These are phyloP conservation scores for Talaromyces wortmannii DNA, from an alignment of 495 filamentous ascomycete species.

Conservation along the genomic window DNA sequence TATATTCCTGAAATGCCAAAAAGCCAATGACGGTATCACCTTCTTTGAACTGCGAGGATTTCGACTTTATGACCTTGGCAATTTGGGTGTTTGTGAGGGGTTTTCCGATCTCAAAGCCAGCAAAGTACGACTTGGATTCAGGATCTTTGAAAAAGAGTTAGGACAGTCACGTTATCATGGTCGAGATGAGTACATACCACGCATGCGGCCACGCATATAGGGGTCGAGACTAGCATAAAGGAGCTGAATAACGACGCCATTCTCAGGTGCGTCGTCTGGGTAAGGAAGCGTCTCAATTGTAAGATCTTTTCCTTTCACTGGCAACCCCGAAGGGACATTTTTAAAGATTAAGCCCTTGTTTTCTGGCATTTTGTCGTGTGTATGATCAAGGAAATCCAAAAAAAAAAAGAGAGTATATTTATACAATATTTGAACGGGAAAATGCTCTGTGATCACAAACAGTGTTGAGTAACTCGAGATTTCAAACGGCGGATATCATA, in stretches of 20 bases:
- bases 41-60: conserved; percentile 48
- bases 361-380: conserved; percentile 10
- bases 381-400: too few species aligned
- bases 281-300: conserved; percentile 58
- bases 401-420: too few species aligned
- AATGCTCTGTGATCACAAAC: too few species aligned
- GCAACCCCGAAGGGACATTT: conserved; percentile 57
- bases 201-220: conserved; percentile 72
- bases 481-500: too few species aligned
- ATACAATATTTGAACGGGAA: too few species aligned
- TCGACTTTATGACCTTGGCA: conserved; percentile 60
- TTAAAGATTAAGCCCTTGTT: conserved; percentile 86
- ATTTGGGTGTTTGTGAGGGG: conserved; percentile 54
- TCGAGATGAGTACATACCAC: conserved; percentile 6
- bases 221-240: conserved; percentile 82
- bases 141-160: conserved; percentile 5
- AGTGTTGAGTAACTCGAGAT: too few species aligned
- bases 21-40: conserved; percentile 62
- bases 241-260: conserved; percentile 66
- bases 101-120: conserved; percentile 47
- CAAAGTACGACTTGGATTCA: conserved; percentile 54
- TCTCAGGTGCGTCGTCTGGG: conserved; percentile 57
- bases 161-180: background rate
- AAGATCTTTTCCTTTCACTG: conserved; percentile 67
- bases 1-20: conserved; percentile 58